Conservation (phyloP, 768 basidiomycete genomes). For the Cyclocybe aegerita region DNA sequence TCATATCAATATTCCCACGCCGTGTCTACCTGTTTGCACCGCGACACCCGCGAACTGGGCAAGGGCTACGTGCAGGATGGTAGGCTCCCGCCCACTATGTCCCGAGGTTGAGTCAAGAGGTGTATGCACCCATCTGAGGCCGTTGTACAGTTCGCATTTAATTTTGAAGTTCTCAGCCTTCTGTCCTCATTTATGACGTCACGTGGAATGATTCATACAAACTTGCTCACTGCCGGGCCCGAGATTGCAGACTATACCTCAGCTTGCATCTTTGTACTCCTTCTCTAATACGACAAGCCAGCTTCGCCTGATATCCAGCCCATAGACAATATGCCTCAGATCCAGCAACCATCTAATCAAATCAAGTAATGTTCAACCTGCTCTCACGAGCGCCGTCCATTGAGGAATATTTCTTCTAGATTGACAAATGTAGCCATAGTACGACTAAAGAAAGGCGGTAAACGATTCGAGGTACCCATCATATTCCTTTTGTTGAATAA, state of each 20-base stretch:
- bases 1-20: slow-evolving; percentile 13
- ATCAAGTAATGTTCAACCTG: slow-evolving; percentile 59
- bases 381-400: not conserved
- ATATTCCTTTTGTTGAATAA: not conserved
- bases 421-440: slow-evolving; percentile 98
- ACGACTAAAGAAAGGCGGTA: slow-evolving; percentile 93
- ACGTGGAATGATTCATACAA: slow-evolving; percentile 16
- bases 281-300: not conserved
- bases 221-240: slow-evolving; percentile 7
- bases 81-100: too few relatives aligned
- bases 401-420: slow-evolving; percentile 39
- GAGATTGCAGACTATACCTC: not conserved
- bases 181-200: slow-evolving; percentile 14
- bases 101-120: too few relatives aligned
- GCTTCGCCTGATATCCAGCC: not conserved
- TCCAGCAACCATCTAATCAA: slow-evolving; percentile 87
- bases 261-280: not conserved
- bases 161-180: too few relatives aligned
- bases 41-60: not conserved
- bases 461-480: slow-evolving; percentile 83
- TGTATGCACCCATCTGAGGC: too few relatives aligned
- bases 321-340: slow-evolving; percentile 41
- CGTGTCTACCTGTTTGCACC: not conserved
- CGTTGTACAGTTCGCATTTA: too few relatives aligned
- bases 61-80: too few relatives aligned